Conservation (phyloP, 257 asterid species). For the Orobanche coerulescens region DNA sequence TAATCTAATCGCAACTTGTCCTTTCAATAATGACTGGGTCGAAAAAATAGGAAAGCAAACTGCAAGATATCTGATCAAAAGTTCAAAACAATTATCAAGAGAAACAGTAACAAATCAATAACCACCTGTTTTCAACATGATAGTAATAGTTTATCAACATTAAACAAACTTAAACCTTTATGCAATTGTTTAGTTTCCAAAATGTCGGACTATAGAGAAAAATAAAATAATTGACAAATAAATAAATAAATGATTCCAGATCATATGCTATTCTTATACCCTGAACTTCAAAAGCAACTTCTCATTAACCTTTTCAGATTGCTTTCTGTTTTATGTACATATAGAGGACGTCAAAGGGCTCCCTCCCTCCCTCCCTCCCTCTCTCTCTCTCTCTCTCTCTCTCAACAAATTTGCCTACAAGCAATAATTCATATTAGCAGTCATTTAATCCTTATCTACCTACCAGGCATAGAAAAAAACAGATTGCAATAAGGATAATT, state of each 20-base stretch:
- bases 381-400: too few relatives aligned
- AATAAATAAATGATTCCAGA: background rate
- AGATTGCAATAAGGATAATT: background rate
- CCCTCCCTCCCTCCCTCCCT: too few relatives aligned
- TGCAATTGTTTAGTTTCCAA: background rate
- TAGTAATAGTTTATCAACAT: background rate
- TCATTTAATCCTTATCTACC: background rate
- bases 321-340: constrained; percentile 6
- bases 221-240: too few relatives aligned
- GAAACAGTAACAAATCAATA: background rate
- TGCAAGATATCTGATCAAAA: background rate
- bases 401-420: background rate
- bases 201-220: background rate
- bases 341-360: too few relatives aligned
- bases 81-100: background rate
- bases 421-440: background rate
- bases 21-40: background rate
- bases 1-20: background rate
- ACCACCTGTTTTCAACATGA: background rate
- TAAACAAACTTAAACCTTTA: background rate
- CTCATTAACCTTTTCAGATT: background rate
- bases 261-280: background rate
- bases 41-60: background rate
- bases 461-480: too few relatives aligned
- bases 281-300: constrained; percentile 1